Base-by-base conservation (phyloP, 129 eudicot genomes). In the Calendula officinalis region DNA sequence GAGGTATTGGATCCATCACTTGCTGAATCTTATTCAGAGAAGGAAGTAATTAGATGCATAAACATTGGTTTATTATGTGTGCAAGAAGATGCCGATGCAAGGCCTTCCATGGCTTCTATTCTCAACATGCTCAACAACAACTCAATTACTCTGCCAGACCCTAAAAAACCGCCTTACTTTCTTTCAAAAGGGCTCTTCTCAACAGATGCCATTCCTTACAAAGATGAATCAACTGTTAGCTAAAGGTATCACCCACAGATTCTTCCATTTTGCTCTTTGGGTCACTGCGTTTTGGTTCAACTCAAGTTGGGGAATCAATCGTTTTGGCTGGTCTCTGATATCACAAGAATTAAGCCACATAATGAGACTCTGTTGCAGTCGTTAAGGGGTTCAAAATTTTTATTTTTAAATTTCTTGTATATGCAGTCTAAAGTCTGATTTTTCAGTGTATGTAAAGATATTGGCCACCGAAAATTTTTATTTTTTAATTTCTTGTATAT, bases 151-250 rank as follows among this genome's bases (percentile, higher is more conserved):
- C 41, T 55, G 0, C 61, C 61, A 55, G 8, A 39, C 34, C 42
- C 61, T 16, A 55, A 9, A 33, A 55, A 41, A 55, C 42, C 61
- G 32, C 61, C 61, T 11, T 27, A 32, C 34, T 55, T 32, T 34
- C 61, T 55, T 55, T 11, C 17, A 3, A 55, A 34, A 55, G 13
- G 8, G 10, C 22, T 14, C 40, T 55, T 60, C 30, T 45, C 66
- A 11, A 75, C 63, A 5, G 71, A 72, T 1, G 50, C 37, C 3
- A 64, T 46, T 64, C 45, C 7, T 36, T 75, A 77, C 8, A 57
- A 61, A 14, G 67, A 72, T 9, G 71, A 67, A n/a, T 56, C 50
- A 40, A 66, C 84, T 4, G 46, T 49, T 43, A 64, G 66, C 14
- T 58, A 70, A 67, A 12, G 66, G 52, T 39, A 62, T 43, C 83